Evolutionary conservation across 1,284 basidiomycete species (phyloP), one percentile per base, ranked within the genome.

Genomic region (Baeospora myosura): DNA sequence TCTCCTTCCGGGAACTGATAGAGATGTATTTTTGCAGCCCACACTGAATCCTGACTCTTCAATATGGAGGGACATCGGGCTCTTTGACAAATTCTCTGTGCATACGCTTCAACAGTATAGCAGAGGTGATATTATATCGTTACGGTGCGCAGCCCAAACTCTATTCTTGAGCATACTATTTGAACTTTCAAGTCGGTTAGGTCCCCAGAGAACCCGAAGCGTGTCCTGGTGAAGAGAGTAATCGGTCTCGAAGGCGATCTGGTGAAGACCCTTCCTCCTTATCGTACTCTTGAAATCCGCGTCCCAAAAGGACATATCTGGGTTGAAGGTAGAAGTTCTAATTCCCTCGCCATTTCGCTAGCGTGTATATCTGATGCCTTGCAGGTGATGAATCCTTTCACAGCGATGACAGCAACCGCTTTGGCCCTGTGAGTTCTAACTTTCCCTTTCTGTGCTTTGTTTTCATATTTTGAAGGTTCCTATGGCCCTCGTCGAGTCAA

Each of bases 31-130:
- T 28, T 33, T 39, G 45, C 67, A 88, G 84, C 84, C 85, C 34
- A 85, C 81, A 22, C 65, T 88, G 41, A 88, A 88, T 54, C 85
- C 84, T 24, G 76, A 85, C 52, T 68, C 68, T 5, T 85, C 81
- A 6, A 34, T 49, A 4, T 74, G 66, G 67, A 66, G 68, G 44
- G 85, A 88, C 53, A 55, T 83, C 29, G 80, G 69, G 5, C 44
- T 87, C 12, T 86, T 85, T 51, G 73, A 82, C 58, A 71, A 72
- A 6, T 59, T 66, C 47, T 66, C 71, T 1, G 54, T 76, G 5
- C 59, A 59, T 42, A 56, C 63, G 5, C 42, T 38, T 25, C 60
- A 62, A 10, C 47, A 57, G 11, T 73, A 69, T 50, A 47, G 62
- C 17, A 68, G 74, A 43, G 81, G 76, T n/a, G 83, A 88, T 46